Base-by-base conservation (phyloP, 306 rosid species). In the Rubus idaeus region DNA sequence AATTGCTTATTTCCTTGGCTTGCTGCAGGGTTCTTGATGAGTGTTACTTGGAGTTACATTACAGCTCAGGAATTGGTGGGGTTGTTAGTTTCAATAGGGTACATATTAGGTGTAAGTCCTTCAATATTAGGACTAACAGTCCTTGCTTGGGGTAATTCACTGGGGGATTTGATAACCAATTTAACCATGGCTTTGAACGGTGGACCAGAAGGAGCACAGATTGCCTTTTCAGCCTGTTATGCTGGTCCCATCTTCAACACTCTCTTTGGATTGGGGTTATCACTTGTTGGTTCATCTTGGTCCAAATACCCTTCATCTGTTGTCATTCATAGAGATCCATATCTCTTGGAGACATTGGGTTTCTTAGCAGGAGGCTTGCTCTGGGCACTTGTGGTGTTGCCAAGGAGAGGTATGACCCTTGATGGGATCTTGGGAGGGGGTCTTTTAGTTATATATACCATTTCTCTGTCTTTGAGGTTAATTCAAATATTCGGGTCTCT, bases 71-170 rank as follows among this genome's bases (percentile, higher is more conserved):
- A 91, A 78, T 73, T 91, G 20, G 91, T 91, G 45, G 90, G 89
- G 10, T 81, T 91, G 46, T 66, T 91, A 84, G 82, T 86, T 47
- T 90, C 95, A 57, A 56, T 93, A 58, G 95, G 96, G 63, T 81
- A 83, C 77, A 81, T 91, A 79, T 66, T 84, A 75, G 92, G 95
- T 12, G 83, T 93, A 16, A 89, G 84, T 74, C 98, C 98, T 68
- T 87, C 98, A 53, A 83, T 89, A 8, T 71, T 90, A 45, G 98
- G 96, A 53, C 76, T 91, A 10, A 93, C 98, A 35, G 84, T 91
- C 26, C 93, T 93, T 35, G 98, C 98, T 0, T 93, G 98, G 98
- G 98, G 98, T 0, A 93, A 93, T 70, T 93, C 98, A 72, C 79
- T 93, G 21, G 90, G 97, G 40, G 97, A 91, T 71, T 81, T 93